Conservation (phyloP, 2,329 filamentous ascomycete species). For the Phyllosticta paracitricarpa region DNA sequence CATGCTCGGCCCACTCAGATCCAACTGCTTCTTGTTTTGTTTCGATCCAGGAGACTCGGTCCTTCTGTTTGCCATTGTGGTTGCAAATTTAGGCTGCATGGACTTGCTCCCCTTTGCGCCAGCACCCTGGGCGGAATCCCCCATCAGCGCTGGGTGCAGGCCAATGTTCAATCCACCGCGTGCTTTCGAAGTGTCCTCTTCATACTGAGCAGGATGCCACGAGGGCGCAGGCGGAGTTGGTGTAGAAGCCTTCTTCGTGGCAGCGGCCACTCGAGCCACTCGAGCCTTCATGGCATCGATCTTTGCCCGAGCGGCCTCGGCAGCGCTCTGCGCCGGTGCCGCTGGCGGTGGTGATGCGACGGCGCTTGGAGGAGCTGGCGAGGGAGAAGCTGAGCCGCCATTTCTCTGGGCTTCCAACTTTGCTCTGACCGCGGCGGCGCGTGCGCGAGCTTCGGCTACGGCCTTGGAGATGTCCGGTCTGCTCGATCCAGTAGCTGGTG, state of each 20-base stretch:
- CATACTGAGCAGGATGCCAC: conserved; percentile 34
- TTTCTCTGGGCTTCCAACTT: conserved; percentile 19
- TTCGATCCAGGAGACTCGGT: conserved; percentile 36
- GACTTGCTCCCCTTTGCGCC: conserved; percentile 34
- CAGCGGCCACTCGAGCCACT: not conserved
- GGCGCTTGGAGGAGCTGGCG: conserved; percentile 12
- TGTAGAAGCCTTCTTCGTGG: conserved; percentile 29
- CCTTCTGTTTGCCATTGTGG: conserved; percentile 45
- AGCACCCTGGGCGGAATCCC: conserved; percentile 28
- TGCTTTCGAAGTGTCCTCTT: conserved; percentile 40
- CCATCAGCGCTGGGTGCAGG: conserved; percentile 63
- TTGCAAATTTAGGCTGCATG: conserved; percentile 43
- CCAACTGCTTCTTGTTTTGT: conserved; percentile 39
- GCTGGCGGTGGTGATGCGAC: not conserved
- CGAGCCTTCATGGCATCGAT: conserved; percentile 66
- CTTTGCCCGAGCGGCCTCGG: conserved; percentile 34
- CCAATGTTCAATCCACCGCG: conserved; percentile 64
- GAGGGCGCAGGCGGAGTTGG: conserved; percentile 28
- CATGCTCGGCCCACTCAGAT: conserved; percentile 47
- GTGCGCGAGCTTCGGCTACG: conserved; percentile 12
- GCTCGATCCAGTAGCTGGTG: conserved; percentile 14
- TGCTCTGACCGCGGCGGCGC: conserved; percentile 23
- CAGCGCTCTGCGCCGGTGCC: conserved; percentile 13
- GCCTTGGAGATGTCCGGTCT: conserved; percentile 21
- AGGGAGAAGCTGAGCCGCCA: conserved; percentile 9